Conservation (phyloP, 805 yeast genomes). For the Torulaspora quercuum region DNA sequence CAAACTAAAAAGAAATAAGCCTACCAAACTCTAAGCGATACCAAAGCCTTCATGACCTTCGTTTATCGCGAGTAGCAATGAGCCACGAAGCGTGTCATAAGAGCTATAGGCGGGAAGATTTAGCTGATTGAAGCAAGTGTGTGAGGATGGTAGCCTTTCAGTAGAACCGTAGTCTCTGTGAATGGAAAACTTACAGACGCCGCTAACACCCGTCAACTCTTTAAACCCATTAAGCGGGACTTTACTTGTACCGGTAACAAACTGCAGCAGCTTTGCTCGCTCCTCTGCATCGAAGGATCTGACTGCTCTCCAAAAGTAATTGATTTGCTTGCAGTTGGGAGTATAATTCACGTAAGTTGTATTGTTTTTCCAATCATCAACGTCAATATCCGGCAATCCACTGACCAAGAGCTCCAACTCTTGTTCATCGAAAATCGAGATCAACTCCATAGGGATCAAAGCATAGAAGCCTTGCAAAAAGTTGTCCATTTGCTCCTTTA, state of each 20-base stretch:
- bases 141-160: conserved; percentile 90
- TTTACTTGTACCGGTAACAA: conserved; percentile 95
- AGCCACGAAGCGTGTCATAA: conserved; percentile 79
- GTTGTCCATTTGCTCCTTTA: conserved; percentile 81
- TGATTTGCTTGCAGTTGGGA: conserved; percentile 78
- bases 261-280: conserved; percentile 87
- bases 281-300: conserved; percentile 91
- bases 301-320: conserved; percentile 98
- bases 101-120: conserved; percentile 90
- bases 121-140: conserved; percentile 94
- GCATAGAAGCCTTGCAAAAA: conserved; percentile 87
- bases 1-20: too few relatives aligned
- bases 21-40: conserved; percentile 26
- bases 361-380: conserved; percentile 91
- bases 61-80: conserved; percentile 76
- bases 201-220: conserved; percentile 83
- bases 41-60: conserved; percentile 98
- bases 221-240: conserved; percentile 94
- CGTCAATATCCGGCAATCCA: conserved; percentile 94
- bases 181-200: conserved; percentile 79
- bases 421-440: conserved; percentile 89
- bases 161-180: conserved; percentile 84
- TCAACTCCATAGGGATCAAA: conserved; percentile 76
- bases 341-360: conserved; percentile 78
- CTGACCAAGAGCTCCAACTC: conserved; percentile 89